Percentiles rank a stretch among this genome's conserved stretches.
Conservation (phyloP, 2,329 filamentous ascomycete genomes). For the Diaporthe citri region DNA sequence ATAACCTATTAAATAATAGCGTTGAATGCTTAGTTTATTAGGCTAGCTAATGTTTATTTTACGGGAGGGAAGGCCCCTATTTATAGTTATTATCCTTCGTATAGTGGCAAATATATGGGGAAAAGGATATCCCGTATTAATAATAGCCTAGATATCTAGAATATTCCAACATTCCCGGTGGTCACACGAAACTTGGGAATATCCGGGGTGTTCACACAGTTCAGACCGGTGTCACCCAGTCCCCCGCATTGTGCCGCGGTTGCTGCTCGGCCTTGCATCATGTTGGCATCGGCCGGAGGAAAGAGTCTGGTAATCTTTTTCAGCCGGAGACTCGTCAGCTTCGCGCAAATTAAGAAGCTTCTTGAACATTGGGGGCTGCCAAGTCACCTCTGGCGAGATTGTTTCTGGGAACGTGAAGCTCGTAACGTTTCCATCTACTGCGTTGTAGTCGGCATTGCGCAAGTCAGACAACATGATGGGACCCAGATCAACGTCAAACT, state of each 20-base stretch:
- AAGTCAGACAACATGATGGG: slow-evolving; percentile 9
- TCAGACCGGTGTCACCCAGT: not conserved
- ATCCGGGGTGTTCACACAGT: not conserved
- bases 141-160: no score
- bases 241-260: not conserved
- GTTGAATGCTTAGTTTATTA: no score
- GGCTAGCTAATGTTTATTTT: no score
- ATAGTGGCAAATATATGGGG: no score
- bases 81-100: no score
- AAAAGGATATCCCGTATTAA: no score
- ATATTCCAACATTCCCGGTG: no score
- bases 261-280: slow-evolving; percentile 6
- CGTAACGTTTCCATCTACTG: not conserved
- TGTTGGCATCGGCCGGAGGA: not conserved
- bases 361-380: not conserved
- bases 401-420: slow-evolving; percentile 1
- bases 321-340: not conserved
- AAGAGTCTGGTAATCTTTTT: slow-evolving; percentile 5
- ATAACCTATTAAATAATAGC: no score
- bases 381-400: not conserved
- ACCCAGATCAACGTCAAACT: not conserved
- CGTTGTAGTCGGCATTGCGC: not conserved
- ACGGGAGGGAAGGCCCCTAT: no score
- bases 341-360: not conserved
- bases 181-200: not conserved